phyloP scores from a whole-genome alignment of 345 rosid genomes.

The Hypericum perforatum region DNA sequence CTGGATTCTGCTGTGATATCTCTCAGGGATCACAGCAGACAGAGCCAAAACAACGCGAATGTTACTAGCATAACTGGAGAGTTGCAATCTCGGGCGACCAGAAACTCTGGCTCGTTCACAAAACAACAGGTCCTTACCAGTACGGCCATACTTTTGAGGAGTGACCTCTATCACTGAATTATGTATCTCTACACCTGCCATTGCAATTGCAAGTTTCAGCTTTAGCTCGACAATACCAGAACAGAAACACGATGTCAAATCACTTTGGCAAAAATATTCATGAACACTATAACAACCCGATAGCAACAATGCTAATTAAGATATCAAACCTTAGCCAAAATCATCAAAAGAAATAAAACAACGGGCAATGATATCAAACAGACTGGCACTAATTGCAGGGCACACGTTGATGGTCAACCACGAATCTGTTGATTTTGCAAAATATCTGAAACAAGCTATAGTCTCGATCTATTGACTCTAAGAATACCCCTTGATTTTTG shows the following conservation, averaged over 20 bases:
- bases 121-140: constrained; percentile 24
- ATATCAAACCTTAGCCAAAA: no score
- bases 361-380: no score
- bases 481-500: no score
- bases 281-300: no score
- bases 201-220: constrained; percentile 10
- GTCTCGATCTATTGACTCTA: no score
- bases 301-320: no score
- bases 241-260: not conserved
- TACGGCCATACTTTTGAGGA: constrained; percentile 24
- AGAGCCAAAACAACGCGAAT: constrained; percentile 51
- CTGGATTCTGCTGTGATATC: constrained; percentile 48
- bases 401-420: no score
- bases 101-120: constrained; percentile 75
- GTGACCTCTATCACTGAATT: constrained; percentile 43
- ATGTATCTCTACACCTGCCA: constrained; percentile 39
- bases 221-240: not conserved
- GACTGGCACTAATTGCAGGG: no score
- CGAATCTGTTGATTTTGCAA: no score
- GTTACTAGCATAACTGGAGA: constrained; percentile 55
- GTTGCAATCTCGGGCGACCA: constrained; percentile 49
- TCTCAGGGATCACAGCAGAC: constrained; percentile 37
- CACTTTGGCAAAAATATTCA: no score
- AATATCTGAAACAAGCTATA: no score
- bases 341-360: no score